Base-by-base conservation (phyloP, 345 rosid species). In the Excoecaria agallocha region DNA sequence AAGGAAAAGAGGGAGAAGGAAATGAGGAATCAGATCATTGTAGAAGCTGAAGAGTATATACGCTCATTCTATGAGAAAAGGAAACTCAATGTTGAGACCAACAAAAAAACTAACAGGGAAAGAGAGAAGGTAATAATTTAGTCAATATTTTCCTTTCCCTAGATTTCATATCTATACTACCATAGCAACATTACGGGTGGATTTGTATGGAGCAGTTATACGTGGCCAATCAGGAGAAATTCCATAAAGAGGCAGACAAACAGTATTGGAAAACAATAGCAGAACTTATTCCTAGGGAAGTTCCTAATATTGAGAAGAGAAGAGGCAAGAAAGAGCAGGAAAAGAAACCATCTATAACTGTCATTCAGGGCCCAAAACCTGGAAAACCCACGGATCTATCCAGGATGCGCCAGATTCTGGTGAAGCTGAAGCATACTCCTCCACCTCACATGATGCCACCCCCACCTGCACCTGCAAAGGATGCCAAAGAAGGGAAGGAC, bases 361-460 rank as follows among this genome's bases (percentile, higher is more conserved):
- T 80, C 37, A 35, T 76, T 13, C 83, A 80, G 52, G 83, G 83
- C 6, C 83, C 83, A 43, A 80, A 80, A 55, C 83, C 83, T 37
- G 83, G 83, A 67, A 80, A 80, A 72, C 83, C 80, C 25, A 76
- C 83, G 11, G 83, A 80, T 67, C 77, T 80, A 39, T 67, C 83
- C 9, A 76, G 83, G 66, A 61, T 80, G 83, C 76, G 83, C 22
- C 83, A 80, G 17, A 62, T 80, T 54, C 77, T 80, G 57, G 60
- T 76, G 61, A 80, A 80, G 46, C 77, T 80, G 69, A 80, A 80
- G 63, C 83, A 80, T 61, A 76, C 79, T 8, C 83, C 83, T 15
- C 83, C 83, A 16, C 80, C 83, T 38, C 83, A 80, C 79, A 80
- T 80, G 83, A 48, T 80, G 2, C 83, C 83, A 48, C 83, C 80